Evolutionary conservation across 345 rosid genomes (phyloP).

Genomic region (Rubroshorea leprosula): DNA sequence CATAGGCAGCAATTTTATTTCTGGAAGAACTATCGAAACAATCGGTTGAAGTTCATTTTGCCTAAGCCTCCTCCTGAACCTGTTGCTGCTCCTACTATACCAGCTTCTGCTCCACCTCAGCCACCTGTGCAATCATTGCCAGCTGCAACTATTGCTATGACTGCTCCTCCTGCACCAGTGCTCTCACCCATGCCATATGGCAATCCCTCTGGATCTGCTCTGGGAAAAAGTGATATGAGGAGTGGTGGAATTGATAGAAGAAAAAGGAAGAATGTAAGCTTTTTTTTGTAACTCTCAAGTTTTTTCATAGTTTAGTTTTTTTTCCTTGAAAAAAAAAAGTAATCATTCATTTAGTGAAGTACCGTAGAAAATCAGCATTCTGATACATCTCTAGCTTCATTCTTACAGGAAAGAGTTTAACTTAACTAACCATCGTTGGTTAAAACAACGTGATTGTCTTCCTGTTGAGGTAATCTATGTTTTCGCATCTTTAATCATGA

Average conservation of each 20-base stretch:
- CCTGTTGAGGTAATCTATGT: conserved; percentile 19
- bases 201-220: conserved; percentile 47
- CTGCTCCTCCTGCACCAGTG: conserved; percentile 54
- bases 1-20: conserved; percentile 96
- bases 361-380: not conserved
- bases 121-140: conserved; percentile 43
- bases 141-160: conserved; percentile 32
- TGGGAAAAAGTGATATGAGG: conserved; percentile 63
- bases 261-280: conserved; percentile 66
- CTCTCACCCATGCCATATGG: conserved; percentile 87
- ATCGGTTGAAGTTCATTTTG: conserved; percentile 81
- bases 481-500: not conserved
- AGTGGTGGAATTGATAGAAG: conserved; percentile 65
- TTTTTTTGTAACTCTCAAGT: not conserved
- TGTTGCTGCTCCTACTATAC: conserved; percentile 38
- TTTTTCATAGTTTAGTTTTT: not conserved
- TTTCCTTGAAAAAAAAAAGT: not conserved
- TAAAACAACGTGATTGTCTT: conserved; percentile 7
- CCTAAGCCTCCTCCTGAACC: conserved; percentile 95
- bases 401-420: conserved; percentile 46
- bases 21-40: conserved; percentile 98
- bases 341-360: not conserved
- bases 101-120: conserved; percentile 32
- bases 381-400: conserved; percentile 11
- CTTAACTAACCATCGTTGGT: not conserved